Percentiles rank a stretch among this genome's conserved stretches.
These are phyloP conservation scores for Rhizopogon sp. DNA, from an alignment of 768 basidiomycete species.

Conservation along the genomic window DNA sequence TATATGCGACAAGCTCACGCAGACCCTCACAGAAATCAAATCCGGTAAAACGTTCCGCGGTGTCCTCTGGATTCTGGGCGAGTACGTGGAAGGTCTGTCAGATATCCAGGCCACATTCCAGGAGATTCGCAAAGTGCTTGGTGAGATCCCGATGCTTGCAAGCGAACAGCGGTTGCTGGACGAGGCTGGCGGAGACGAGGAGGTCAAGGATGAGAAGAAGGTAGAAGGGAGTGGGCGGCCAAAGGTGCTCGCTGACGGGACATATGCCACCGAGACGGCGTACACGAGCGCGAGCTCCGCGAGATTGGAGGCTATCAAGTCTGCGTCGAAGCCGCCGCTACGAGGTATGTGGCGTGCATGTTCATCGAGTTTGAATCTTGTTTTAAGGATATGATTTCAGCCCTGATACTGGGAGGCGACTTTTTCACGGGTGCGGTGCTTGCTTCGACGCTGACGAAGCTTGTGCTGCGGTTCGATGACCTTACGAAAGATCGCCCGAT, in stretches of 20 bases:
- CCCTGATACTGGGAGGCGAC: slow-evolving; percentile 89
- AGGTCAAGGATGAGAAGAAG: slow-evolving; percentile 31
- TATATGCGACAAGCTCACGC: slow-evolving; percentile 81
- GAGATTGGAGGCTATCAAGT: slow-evolving; percentile 75
- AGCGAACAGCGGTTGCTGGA: slow-evolving; percentile 82
- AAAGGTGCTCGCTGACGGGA: slow-evolving; percentile 90
- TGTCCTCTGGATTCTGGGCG: slow-evolving; percentile 97
- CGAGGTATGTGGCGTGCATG: slow-evolving; percentile 45
- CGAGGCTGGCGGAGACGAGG: slow-evolving; percentile 55
- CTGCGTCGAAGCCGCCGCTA: slow-evolving; percentile 86
- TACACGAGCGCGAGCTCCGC: slow-evolving; percentile 63
- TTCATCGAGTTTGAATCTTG: background rate
- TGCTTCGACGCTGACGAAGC: slow-evolving; percentile 85
- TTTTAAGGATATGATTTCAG: slow-evolving; percentile 26
- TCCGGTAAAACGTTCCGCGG: slow-evolving; percentile 98
- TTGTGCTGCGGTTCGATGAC: slow-evolving; percentile 71
- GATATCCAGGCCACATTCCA: slow-evolving; percentile 73
- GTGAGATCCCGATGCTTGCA: slow-evolving; percentile 96
- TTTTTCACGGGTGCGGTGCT: slow-evolving; percentile 95
- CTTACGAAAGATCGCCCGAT: slow-evolving; percentile 45
- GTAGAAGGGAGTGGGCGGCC: slow-evolving; percentile 49
- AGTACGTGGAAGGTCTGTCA: slow-evolving; percentile 68
- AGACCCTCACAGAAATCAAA: slow-evolving; percentile 82
- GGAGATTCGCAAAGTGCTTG: slow-evolving; percentile 80
- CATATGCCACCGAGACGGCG: slow-evolving; percentile 95